phyloP scores from a whole-genome alignment of 2,329 filamentous ascomycete species.

The Cryphonectria japonica region DNA sequence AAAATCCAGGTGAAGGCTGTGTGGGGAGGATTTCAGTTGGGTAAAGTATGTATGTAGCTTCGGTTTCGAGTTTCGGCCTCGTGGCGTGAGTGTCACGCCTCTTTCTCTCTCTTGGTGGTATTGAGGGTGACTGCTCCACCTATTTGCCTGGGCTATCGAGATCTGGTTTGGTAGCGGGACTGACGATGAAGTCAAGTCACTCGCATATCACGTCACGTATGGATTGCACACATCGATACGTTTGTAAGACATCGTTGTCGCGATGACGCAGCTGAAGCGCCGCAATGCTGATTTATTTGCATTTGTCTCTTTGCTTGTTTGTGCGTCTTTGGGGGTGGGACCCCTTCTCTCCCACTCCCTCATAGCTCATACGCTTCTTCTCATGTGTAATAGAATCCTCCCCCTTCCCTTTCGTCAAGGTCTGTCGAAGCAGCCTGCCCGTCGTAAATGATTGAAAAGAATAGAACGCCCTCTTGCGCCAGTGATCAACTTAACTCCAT shows the following conservation, averaged over 20 bases:
- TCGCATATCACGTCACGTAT: constrained; percentile 1
- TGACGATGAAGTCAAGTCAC: background rate
- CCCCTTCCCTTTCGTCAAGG: background rate
- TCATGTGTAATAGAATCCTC: background rate
- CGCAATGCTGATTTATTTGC: constrained; percentile 8
- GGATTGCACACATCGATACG: background rate
- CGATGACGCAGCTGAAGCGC: constrained; percentile 1
- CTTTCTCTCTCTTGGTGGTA: background rate
- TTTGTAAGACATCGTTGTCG: background rate
- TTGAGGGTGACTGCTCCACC: background rate
- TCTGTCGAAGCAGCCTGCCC: constrained; percentile 13
- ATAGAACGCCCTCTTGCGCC: constrained; percentile 27
- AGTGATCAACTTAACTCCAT: constrained; percentile 3
- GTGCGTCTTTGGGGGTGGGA: background rate
- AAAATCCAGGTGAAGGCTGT: background rate
- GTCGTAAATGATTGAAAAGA: constrained; percentile 15
- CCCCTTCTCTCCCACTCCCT: background rate
- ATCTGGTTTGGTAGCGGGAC: background rate
- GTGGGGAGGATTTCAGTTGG: background rate
- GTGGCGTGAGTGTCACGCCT: background rate
- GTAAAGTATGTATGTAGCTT: background rate
- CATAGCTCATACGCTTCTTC: constrained; percentile 4
- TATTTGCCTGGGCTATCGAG: background rate
- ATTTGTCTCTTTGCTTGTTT: constrained; percentile 1
- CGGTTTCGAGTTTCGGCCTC: background rate